Evolutionary conservation across 2,329 filamentous ascomycete genomes (phyloP).

Genomic region (Xylariaceae sp.): DNA sequence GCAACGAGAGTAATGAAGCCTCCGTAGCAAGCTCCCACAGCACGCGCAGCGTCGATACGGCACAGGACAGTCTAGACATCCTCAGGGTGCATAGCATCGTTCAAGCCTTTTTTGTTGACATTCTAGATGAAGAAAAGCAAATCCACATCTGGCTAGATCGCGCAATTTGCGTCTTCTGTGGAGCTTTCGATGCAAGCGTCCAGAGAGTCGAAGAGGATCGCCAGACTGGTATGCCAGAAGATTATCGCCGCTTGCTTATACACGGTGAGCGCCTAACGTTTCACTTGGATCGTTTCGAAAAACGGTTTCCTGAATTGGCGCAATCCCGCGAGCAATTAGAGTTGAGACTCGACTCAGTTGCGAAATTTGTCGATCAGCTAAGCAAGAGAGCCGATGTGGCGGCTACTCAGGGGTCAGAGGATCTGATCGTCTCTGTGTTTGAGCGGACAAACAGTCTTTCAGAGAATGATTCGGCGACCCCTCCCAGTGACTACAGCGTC

Average conservation of each 20-base stretch:
- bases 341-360: constrained; percentile 34
- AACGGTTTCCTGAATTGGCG: constrained; percentile 25
- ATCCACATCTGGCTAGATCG: constrained; percentile 47
- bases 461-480: constrained; percentile 42
- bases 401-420: constrained; percentile 33
- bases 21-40: constrained; percentile 40
- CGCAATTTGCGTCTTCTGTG: constrained; percentile 45
- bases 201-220: constrained; percentile 39
- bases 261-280: constrained; percentile 46
- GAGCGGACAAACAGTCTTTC: constrained; percentile 47
- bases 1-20: constrained; percentile 42
- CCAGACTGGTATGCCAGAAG: constrained; percentile 44
- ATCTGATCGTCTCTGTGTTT: constrained; percentile 43
- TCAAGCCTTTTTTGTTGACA: constrained; percentile 49
- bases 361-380: constrained; percentile 40
- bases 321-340: constrained; percentile 34
- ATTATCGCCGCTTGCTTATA: constrained; percentile 49
- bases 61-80: constrained; percentile 45
- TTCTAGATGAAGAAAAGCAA: constrained; percentile 38
- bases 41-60: constrained; percentile 38
- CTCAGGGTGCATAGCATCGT: constrained; percentile 49
- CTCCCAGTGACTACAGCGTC: constrained; percentile 33
- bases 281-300: constrained; percentile 40
- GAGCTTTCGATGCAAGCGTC: constrained; percentile 45
- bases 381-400: constrained; percentile 38